A percentile compares a stretch with the other conserved stretches of the same genome.
Evolutionary conservation across 805 yeast genomes (phyloP).

Genomic region (Candida oleophila): DNA sequence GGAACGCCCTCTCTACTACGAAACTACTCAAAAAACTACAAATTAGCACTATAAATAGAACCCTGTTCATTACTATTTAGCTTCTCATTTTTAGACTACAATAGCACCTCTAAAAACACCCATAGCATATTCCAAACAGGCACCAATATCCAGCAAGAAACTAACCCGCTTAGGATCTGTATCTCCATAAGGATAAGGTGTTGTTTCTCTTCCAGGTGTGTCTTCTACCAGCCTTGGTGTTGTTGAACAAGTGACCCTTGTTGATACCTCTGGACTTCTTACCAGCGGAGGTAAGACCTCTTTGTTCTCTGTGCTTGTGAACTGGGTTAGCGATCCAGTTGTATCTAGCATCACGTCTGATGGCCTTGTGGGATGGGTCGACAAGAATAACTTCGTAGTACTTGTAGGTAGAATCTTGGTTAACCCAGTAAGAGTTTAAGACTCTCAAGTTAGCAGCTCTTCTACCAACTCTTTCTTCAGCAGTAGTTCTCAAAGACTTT

Average conservation of each 20-base stretch:
- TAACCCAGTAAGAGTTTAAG: constrained; percentile 99
- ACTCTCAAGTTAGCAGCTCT: constrained; percentile 99
- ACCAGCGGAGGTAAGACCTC: constrained; percentile 98
- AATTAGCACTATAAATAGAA: not conserved
- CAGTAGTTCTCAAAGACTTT: constrained; percentile 95
- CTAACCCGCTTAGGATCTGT: constrained; percentile 69
- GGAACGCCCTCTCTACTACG: too few species aligned
- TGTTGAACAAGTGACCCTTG: constrained; percentile 99
- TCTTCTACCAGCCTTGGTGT: constrained; percentile 97
- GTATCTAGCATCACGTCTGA: constrained; percentile 97
- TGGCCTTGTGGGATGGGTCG: constrained; percentile 97
- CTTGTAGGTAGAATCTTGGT: constrained; percentile 99
- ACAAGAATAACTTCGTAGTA: constrained; percentile 97
- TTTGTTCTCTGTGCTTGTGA: constrained; percentile 99
- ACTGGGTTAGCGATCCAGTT: constrained; percentile 99
- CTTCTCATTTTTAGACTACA: not conserved
- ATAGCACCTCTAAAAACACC: not conserved
- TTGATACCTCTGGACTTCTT: constrained; percentile 99
- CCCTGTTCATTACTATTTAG: not conserved
- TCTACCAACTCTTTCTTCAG: constrained; percentile 99
- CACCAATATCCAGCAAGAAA: constrained; percentile 5
- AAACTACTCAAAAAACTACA: too few species aligned
- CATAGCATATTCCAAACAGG: constrained; percentile 5
- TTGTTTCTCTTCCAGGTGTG: constrained; percentile 99
- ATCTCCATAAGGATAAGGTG: constrained; percentile 99